Evolutionary conservation across 164 flowering plant species (phyloP).

Genomic region (Malania oleifera): DNA sequence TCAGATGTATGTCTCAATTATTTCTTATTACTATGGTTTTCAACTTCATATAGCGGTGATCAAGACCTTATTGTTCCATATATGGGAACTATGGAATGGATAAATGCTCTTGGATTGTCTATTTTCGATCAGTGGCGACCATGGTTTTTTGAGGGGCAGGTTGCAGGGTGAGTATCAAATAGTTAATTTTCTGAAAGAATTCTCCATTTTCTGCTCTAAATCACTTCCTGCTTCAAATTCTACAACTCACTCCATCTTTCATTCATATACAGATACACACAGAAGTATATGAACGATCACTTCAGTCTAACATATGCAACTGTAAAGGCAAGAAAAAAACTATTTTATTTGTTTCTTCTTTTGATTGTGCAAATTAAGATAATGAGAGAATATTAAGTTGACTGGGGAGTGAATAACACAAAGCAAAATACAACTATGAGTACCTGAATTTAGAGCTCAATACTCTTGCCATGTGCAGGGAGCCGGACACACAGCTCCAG

Average conservation of each 20-base stretch:
- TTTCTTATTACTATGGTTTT: too few species aligned
- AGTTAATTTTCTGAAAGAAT: not conserved
- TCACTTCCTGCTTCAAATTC: too few species aligned
- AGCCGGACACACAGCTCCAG: too few species aligned
- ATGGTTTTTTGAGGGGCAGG: conserved; percentile 1
- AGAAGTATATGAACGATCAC: not conserved
- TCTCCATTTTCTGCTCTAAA: too few species aligned
- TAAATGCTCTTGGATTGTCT: not conserved
- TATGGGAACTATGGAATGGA: not conserved
- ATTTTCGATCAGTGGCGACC: not conserved
- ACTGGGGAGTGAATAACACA: not conserved
- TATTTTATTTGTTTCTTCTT: not conserved
- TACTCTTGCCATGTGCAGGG: not conserved
- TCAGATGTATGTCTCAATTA: too few species aligned
- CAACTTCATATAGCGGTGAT: not conserved
- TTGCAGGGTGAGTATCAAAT: not conserved
- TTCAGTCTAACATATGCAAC: not conserved
- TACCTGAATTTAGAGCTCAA: too few species aligned
- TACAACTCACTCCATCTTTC: too few species aligned
- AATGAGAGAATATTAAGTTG: not conserved
- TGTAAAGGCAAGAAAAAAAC: not conserved
- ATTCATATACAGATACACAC: not conserved
- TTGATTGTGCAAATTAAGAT: too few species aligned
- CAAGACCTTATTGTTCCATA: not conserved
- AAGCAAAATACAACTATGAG: not conserved